phyloP scores from a whole-genome alignment of 805 yeast species.

The Barnettozyma pratensis region DNA sequence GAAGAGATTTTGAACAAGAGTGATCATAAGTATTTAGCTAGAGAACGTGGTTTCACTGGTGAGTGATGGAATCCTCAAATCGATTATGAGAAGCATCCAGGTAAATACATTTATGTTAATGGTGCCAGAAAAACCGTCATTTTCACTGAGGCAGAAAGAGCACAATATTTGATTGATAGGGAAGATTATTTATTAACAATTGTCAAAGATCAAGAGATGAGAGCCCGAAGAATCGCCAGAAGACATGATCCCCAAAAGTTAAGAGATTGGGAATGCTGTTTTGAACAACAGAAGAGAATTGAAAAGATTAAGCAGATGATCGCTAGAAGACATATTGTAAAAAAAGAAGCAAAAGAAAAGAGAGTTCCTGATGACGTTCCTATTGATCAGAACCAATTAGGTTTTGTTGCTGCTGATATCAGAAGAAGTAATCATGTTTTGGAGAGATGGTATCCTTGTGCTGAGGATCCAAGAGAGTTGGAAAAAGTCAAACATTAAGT shows the following conservation, averaged over 20 bases:
- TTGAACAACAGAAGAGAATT: not conserved
- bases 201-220: not conserved
- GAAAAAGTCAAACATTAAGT: not conserved
- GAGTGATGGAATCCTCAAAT: not conserved
- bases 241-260: not conserved
- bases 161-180: not conserved
- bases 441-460: not conserved
- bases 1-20: not conserved
- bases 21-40: not conserved
- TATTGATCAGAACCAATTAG: not conserved
- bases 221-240: not conserved
- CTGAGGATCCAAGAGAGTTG: not conserved
- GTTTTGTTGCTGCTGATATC: not conserved
- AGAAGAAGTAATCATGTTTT: conserved; percentile 2
- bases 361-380: not conserved
- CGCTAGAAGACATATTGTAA: not conserved
- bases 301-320: not conserved
- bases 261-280: not conserved
- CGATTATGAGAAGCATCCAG: not conserved
- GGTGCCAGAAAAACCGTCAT: not conserved
- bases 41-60: not conserved
- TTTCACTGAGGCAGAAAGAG: not conserved
- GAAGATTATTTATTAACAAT: not conserved
- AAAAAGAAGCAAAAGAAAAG: not conserved
- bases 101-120: not conserved